phyloP scores from a whole-genome alignment of 768 basidiomycete genomes.

The Chalciporus chontae region DNA sequence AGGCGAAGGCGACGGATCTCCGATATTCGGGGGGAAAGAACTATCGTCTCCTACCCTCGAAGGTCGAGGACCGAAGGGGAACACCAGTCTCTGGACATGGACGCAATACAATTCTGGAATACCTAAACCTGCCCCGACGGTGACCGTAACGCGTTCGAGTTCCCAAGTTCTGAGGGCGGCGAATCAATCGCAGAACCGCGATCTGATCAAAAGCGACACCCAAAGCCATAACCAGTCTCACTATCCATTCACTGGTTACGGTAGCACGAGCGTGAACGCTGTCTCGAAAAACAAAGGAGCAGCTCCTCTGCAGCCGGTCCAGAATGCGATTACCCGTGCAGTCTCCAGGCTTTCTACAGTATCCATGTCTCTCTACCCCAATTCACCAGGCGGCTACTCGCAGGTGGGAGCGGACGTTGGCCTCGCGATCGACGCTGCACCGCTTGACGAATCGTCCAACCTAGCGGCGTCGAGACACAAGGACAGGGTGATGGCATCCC shows the following conservation, averaged over 20 bases:
- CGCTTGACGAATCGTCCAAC: slow-evolving; percentile 40
- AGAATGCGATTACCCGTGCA: slow-evolving; percentile 37
- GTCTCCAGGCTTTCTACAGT: slow-evolving; percentile 39
- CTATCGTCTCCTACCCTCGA: slow-evolving; percentile 38
- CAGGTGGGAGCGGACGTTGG: slow-evolving; percentile 29
- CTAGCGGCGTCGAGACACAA: slow-evolving; percentile 33
- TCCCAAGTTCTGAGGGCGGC: slow-evolving; percentile 10
- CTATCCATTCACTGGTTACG: slow-evolving; percentile 26
- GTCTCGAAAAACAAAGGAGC: slow-evolving; percentile 25
- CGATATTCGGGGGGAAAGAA: slow-evolving; percentile 77
- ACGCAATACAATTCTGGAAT: slow-evolving; percentile 47
- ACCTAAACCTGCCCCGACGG: slow-evolving; percentile 24
- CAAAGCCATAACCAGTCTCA: slow-evolving; percentile 12
- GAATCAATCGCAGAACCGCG: slow-evolving; percentile 11
- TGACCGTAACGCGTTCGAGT: slow-evolving; percentile 23
- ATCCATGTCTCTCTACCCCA: slow-evolving; percentile 48
- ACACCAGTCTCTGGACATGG: slow-evolving; percentile 53
- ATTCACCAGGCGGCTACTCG: slow-evolving; percentile 35
- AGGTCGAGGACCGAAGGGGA: slow-evolving; percentile 33
- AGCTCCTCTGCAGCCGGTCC: slow-evolving; percentile 38
- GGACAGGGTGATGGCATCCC: slow-evolving; percentile 25
- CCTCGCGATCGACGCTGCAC: slow-evolving; percentile 34
- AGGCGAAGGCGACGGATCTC: slow-evolving; percentile 54
- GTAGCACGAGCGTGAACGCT: slow-evolving; percentile 15
- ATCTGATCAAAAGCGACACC: slow-evolving; percentile 1